These are phyloP conservation scores for Backusella psychrophila DNA, from an alignment of 192 early-diverging fungal species.

Conservation along the genomic window DNA sequence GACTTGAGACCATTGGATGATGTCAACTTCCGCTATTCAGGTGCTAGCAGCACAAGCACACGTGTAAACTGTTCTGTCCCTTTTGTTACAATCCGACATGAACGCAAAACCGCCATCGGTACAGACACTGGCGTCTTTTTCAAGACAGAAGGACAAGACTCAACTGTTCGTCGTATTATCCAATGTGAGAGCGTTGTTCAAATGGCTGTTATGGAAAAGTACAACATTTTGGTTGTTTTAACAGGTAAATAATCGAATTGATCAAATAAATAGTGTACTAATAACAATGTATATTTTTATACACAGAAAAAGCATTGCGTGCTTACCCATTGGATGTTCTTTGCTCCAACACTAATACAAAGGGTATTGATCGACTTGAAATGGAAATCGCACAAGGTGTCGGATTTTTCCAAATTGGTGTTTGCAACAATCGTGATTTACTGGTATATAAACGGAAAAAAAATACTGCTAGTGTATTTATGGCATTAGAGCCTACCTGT, in stretches of 20 bases:
- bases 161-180: constrained; percentile 55
- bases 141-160: constrained; percentile 45
- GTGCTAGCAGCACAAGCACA: constrained; percentile 29
- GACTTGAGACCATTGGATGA: constrained; percentile 53
- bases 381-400: constrained; percentile 25
- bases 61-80: constrained; percentile 57
- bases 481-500: constrained; percentile 22
- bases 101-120: constrained; percentile 72
- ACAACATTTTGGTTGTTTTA: constrained; percentile 78
- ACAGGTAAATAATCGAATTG: constrained; percentile 54
- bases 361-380: constrained; percentile 37
- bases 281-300: not conserved
- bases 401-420: constrained; percentile 29
- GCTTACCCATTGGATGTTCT: constrained; percentile 77
- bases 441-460: constrained; percentile 26
- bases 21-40: constrained; percentile 38
- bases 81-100: constrained; percentile 36
- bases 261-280: not conserved
- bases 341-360: constrained; percentile 57
- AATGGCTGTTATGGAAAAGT: constrained; percentile 79
- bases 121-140: constrained; percentile 82
- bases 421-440: constrained; percentile 30
- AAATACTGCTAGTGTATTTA: constrained; percentile 24
- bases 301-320: constrained; percentile 61
- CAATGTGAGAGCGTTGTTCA: constrained; percentile 76